These are phyloP conservation scores for Kondoa subrosea DNA, from an alignment of 768 basidiomycete species.

Conservation along the genomic window DNA sequence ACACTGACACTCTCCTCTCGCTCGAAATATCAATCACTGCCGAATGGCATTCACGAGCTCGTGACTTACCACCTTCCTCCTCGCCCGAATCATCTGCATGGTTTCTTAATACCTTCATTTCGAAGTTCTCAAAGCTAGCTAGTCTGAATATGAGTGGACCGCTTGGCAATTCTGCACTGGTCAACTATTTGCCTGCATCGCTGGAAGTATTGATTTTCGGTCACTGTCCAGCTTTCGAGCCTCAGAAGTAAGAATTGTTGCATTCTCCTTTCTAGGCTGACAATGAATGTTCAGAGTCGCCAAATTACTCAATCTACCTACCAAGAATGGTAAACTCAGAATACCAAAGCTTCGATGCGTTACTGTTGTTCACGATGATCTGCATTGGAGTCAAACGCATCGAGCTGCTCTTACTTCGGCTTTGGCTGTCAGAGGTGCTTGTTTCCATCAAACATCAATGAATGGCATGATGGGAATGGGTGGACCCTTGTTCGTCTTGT, in stretches of 20 bases:
- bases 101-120: conserved; percentile 3
- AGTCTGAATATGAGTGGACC: neutral
- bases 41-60: conserved; percentile 3
- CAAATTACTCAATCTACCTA: neutral
- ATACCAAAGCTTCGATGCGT: conserved; percentile 1
- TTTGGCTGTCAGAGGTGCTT: neutral
- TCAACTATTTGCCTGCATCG: neutral
- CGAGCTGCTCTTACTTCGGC: neutral
- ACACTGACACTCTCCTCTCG: neutral
- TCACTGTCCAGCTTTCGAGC: neutral
- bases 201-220: neutral
- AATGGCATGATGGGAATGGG: neutral
- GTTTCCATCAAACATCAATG: neutral
- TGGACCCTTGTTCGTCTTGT: neutral
- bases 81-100: neutral
- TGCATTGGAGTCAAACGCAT: neutral
- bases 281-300: no score
- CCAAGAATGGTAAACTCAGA: neutral
- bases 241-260: no score
- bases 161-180: neutral
- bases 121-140: neutral
- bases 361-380: conserved; percentile 1
- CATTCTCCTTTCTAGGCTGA: no score
- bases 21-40: neutral
- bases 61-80: neutral